Evolutionary conservation across 2,329 filamentous ascomycete species (phyloP).

Genomic region (Colletotrichum sublineola): DNA sequence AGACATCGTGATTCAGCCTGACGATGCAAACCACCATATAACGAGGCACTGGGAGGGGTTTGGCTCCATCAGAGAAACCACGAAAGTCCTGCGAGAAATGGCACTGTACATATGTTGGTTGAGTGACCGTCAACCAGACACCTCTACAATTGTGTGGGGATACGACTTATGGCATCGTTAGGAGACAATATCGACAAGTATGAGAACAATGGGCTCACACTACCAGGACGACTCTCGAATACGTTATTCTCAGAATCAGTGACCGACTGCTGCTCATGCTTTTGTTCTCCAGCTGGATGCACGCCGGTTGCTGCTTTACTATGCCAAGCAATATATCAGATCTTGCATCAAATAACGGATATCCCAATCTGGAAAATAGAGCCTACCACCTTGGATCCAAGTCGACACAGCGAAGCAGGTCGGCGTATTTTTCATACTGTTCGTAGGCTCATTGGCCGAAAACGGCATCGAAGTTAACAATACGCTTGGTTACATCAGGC

Average conservation of each 20-base stretch:
- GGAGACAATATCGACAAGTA: neutral
- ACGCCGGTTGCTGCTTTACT: neutral
- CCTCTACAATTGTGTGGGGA: neutral
- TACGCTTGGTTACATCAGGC: neutral
- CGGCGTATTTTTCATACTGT: neutral
- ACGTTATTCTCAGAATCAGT: neutral
- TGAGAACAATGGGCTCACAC: neutral
- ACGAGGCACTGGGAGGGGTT: neutral
- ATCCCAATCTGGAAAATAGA: too few relatives aligned
- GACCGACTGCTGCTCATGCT: neutral
- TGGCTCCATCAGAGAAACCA: accelerated
- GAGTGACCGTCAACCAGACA: neutral
- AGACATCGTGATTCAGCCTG: neutral
- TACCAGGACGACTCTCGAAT: neutral
- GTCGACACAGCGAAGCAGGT: neutral
- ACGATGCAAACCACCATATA: neutral
- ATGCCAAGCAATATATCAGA: neutral
- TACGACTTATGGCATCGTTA: neutral
- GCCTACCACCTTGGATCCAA: neutral
- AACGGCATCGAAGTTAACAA: neutral
- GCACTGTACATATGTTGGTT: neutral
- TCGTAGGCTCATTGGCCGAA: neutral
- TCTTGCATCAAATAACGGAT: accelerated
- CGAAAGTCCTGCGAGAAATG: neutral
- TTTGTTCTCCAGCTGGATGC: neutral